A percentile compares a stretch with the other conserved stretches of the same genome.
These are phyloP conservation scores for Saprolegnia parasitica DNA, from an alignment of 352 stramenopile genomes.

Conservation along the genomic window DNA sequence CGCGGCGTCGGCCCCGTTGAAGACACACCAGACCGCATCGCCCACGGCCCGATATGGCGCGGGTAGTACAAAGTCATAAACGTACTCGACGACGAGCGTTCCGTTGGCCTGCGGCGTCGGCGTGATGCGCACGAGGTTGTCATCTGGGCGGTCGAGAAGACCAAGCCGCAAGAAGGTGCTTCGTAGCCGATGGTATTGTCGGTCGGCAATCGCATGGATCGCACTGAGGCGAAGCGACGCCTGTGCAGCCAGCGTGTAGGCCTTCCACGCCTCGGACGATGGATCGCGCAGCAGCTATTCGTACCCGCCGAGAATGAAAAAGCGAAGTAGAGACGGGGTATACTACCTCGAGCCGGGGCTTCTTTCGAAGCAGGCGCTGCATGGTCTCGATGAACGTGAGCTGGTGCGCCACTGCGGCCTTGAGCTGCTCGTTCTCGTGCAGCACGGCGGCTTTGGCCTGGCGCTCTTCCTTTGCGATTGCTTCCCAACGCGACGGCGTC, in stretches of 20 bases:
- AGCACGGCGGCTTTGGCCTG: conserved; percentile 10
- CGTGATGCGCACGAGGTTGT: not conserved
- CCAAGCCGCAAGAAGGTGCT: conserved; percentile 9
- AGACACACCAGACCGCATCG: conserved; percentile 13
- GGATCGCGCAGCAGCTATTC: not conserved
- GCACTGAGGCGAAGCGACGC: conserved; percentile 3
- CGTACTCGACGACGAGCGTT: conserved; percentile 2
- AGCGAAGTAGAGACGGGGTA: not conserved
- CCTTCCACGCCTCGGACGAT: conserved; percentile 16
- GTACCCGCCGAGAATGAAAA: not conserved
- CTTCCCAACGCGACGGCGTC: conserved; percentile 6
- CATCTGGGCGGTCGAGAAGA: not conserved
- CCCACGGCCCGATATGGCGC: conserved; percentile 12
- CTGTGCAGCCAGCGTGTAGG: conserved; percentile 18
- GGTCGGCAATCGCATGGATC: conserved; percentile 23
- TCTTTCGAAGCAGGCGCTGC: conserved; percentile 16
- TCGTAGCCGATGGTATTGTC: conserved; percentile 3
- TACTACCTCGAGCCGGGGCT: conserved; percentile 20
- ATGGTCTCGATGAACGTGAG: conserved; percentile 24
- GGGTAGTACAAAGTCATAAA: conserved; percentile 15
- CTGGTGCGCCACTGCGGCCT: conserved; percentile 8
- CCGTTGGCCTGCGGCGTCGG: not conserved
- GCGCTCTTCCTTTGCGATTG: not conserved
- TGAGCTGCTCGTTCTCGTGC: conserved; percentile 22
- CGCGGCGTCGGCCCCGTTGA: conserved; percentile 9